Evolutionary conservation across 345 rosid species (phyloP), one percentile per base, ranked within the genome.

Genomic region (Camelina sativa): DNA sequence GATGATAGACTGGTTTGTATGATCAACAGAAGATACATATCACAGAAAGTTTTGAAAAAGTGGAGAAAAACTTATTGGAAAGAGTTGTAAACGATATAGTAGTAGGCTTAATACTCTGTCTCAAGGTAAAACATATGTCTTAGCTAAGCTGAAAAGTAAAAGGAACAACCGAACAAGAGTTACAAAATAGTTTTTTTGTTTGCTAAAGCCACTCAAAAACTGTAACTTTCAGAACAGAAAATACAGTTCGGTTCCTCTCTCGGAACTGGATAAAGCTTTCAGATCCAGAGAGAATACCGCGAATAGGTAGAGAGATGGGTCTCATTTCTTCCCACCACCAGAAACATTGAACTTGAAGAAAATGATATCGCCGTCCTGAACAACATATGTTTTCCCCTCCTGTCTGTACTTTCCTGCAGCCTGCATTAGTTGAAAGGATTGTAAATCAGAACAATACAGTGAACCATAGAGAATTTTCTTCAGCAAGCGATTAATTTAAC

Each of bases 291-390:
- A 76, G 69, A 74, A 62, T n/a, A 23, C 68, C 19, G 8, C 9
- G 19, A 23, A 74, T 51, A 67, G 56, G 57, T 60, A 52, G 74
- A 52, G 20, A 32, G 60, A 61, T 9, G 44, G 30, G 56, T 37
- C 82, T 89, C 91, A 90, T 84, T 96, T 96, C 90, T 96, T 96
- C 46, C 99, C 99, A 54, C 97, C 98, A 11, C 98, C 91, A 1
- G 98, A 92, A 43, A 92, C 98, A 47, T 95, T 96, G 80, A 96
- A 96, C 89, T 96, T 96, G 87, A 96, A 96, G 81, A 88, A 91
- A 74, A 95, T 92, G 23, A 92, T 28, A 84, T 95, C 99, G 52
- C 94, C 98, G 32, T 95, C 99, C 76, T 88, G 99, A 44, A 95
- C 99, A 46, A 90, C 82, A 62, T 95, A 95, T 1, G 97, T 92